These are phyloP conservation scores for Coemansia sp. DNA, from an alignment of 192 early-diverging fungal species.

Conservation along the genomic window DNA sequence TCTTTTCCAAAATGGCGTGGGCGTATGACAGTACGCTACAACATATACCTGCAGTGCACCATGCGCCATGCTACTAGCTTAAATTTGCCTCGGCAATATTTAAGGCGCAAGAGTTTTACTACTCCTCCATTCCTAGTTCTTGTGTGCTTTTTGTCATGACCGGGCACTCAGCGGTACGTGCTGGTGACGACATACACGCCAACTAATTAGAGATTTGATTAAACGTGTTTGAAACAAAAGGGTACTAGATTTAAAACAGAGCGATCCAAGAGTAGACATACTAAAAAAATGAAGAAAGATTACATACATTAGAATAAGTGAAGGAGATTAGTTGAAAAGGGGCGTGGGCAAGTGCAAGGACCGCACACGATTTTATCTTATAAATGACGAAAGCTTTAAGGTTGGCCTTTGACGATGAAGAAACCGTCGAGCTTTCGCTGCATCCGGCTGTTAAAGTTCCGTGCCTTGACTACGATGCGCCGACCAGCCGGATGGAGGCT, in stretches of 20 bases:
- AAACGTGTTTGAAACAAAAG: conserved; percentile 14
- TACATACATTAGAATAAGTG: conserved; percentile 3
- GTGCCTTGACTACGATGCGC: conserved; percentile 22
- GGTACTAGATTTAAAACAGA: not conserved
- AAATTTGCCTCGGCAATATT: conserved; percentile 18
- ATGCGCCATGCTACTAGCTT: not conserved
- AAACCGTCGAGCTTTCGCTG: conserved; percentile 35
- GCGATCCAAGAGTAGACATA: not conserved
- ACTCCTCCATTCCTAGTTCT: not conserved
- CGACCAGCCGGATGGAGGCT: conserved; percentile 18
- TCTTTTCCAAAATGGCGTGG: not conserved
- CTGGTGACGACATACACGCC: not conserved
- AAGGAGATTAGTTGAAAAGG: not conserved
- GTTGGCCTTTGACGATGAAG: conserved; percentile 26
- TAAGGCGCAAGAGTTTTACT: not conserved
- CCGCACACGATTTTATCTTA: not conserved
- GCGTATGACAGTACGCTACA: not conserved
- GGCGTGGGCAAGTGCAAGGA: not conserved
- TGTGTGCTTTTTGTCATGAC: not conserved
- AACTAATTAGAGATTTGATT: not conserved
- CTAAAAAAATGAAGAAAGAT: not conserved
- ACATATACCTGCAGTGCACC: conserved; percentile 1
- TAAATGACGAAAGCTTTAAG: not conserved
- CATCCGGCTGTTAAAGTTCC: conserved; percentile 23
- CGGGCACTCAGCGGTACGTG: not conserved